phyloP scores from a whole-genome alignment of 352 stramenopile genomes.

The Globisporangium radiosum region DNA sequence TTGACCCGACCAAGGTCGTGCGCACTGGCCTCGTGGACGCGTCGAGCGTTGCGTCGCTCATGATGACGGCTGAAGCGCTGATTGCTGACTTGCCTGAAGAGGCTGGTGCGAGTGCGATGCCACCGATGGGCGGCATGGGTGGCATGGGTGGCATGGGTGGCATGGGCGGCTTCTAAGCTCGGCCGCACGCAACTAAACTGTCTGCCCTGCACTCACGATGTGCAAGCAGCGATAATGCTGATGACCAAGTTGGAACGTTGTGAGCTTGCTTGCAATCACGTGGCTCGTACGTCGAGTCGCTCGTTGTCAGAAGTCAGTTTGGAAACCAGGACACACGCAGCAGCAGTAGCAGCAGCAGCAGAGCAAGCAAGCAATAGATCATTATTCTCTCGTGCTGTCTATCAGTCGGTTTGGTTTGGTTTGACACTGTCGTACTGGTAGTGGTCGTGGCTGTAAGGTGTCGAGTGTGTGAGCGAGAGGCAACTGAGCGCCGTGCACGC shows the following conservation, averaged over 20 bases:
- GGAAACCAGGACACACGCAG: conserved; percentile 1
- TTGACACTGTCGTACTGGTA: too few relatives aligned
- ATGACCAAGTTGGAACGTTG: too few relatives aligned
- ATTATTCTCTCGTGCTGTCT: conserved; percentile 18
- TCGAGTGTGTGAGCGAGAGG: too few relatives aligned
- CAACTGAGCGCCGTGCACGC: too few relatives aligned
- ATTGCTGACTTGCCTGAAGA: conserved; percentile 96
- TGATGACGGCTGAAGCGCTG: conserved; percentile 99
- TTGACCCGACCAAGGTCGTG: conserved; percentile 98
- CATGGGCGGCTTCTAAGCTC: conserved; percentile 66
- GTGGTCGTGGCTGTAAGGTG: too few relatives aligned
- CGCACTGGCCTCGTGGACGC: conserved; percentile 98
- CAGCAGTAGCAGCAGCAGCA: background rate
- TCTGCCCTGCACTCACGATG: background rate
- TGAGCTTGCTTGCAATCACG: too few relatives aligned
- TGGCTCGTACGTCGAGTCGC: background rate
- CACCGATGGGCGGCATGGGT: conserved; percentile 75
- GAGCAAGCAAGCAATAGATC: conserved; percentile 28
- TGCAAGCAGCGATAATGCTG: background rate
- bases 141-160: conserved; percentile 75
- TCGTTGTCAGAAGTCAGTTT: conserved; percentile 7
- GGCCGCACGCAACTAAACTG: too few relatives aligned
- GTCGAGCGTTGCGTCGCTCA: conserved; percentile 96
- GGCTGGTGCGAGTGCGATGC: conserved; percentile 34
- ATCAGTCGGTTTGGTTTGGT: too few relatives aligned